Evolutionary conservation across 192 early-diverging fungal genomes (phyloP), one percentile per base, ranked within the genome.

Genomic region (Geranomyces michiganensis): DNA sequence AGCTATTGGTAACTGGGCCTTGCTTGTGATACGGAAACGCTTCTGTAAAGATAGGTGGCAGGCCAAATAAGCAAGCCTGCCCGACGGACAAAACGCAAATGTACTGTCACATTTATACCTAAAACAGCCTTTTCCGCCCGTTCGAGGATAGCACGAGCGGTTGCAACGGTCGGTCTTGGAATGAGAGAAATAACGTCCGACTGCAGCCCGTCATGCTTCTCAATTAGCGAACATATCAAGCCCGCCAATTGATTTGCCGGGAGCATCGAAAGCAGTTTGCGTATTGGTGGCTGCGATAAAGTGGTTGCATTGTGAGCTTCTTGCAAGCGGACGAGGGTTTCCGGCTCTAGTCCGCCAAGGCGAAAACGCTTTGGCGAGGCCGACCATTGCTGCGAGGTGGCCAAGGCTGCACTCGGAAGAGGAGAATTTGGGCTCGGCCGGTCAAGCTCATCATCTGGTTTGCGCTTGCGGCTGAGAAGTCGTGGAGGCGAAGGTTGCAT

Each of bases 11-110:
- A 77, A 96, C 94, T 29, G 83, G 79, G 17, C 95, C 95, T 48
- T 84, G 83, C 70, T 91, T 89, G 63, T 85, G 91, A 83, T 96
- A 99, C 0, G 95, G 95, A 76, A 95, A 96, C 3, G 89, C 84
- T 2, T 88, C 89, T 60, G 32, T n/a, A 12, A n/a, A 36, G 43
- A 21, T 17, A 45, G 44, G 21, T 44, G 44, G 3, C 4, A 26
- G 51, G 7, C 24, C 46, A 47, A 10, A 47, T 47, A 47, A 10
- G 46, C 19, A 10, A 47, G 46, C 19, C 46, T 10, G 46, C 19
- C 19, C 46, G 46, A 47, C 19, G 46, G 46, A 47, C 12, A 19
- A 47, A 19, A 19, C 9, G 56, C 10, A 24, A 24, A 21, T 24
- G n/a, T n/a, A n/a, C n/a, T n/a, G n/a, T n/a, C n/a, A n/a, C n/a